Conservation (phyloP, 2,329 filamentous ascomycete species). For the Trichoderma sp. region DNA sequence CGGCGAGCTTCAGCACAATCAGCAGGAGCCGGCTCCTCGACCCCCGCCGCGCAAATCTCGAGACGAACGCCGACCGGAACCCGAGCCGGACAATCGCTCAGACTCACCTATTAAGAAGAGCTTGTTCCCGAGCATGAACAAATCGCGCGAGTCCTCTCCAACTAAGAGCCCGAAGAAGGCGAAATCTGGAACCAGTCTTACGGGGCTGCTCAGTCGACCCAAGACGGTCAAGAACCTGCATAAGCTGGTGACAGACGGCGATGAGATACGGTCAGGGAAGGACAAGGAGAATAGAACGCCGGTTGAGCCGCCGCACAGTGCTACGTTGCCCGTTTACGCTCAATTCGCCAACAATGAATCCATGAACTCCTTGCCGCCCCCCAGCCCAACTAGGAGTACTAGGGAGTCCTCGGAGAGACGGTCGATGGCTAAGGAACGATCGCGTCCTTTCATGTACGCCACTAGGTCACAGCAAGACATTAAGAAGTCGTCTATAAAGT, state of each 20-base stretch:
- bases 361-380: slow-evolving; percentile 27
- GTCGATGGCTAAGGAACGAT: slow-evolving; percentile 47
- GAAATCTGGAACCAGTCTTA: slow-evolving; percentile 80
- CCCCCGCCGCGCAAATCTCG: slow-evolving; percentile 45
- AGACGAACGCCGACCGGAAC: slow-evolving; percentile 40
- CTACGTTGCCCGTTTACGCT: slow-evolving; percentile 75
- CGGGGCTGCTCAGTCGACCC: slow-evolving; percentile 71
- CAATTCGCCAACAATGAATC: slow-evolving; percentile 60
- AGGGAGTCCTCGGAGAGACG: slow-evolving; percentile 17
- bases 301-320: slow-evolving; percentile 34
- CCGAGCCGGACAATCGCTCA: slow-evolving; percentile 39
- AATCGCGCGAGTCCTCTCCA: slow-evolving; percentile 53
- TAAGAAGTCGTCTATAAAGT: slow-evolving; percentile 32
- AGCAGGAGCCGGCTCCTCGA: slow-evolving; percentile 47
- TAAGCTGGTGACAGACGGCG: slow-evolving; percentile 53
- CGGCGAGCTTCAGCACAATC: slow-evolving; percentile 62
- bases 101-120: slow-evolving; percentile 50
- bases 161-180: slow-evolving; percentile 72
- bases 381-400: slow-evolving; percentile 25
- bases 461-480: slow-evolving; percentile 33
- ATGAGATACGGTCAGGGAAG: slow-evolving; percentile 55
- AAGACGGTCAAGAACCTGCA: slow-evolving; percentile 73
- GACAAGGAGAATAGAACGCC: slow-evolving; percentile 86
- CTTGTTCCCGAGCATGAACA: slow-evolving; percentile 37
- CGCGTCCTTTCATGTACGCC: slow-evolving; percentile 54